Conservation (phyloP, 108 stramenopile genomes). For the Nitzschia putrida region DNA sequence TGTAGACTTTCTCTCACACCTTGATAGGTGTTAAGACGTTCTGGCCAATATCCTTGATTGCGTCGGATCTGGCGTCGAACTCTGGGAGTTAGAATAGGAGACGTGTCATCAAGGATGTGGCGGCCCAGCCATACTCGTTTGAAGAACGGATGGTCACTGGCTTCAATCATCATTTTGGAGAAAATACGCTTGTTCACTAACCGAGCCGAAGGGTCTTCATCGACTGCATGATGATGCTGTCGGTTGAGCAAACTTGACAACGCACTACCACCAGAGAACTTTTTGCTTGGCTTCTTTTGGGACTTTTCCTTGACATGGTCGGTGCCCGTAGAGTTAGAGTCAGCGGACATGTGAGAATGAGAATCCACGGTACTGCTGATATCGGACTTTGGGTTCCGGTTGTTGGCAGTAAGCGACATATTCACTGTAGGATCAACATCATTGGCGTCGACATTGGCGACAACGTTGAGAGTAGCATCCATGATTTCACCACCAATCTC, state of each 20-base stretch:
- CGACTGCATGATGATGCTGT: constrained; percentile 29
- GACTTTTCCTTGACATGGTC: background rate
- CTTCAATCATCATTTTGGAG: constrained; percentile 65
- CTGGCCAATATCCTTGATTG: constrained; percentile 73
- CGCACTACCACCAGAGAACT: background rate
- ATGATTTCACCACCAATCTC: constrained; percentile 70
- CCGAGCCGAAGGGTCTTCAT: constrained; percentile 50
- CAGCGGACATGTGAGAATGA: no score
- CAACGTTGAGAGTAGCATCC: constrained; percentile 70
- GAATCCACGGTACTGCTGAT: no score
- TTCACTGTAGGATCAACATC: constrained; percentile 37
- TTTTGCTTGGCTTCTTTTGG: background rate
- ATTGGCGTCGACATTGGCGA: constrained; percentile 66
- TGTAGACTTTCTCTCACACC: constrained; percentile 56
- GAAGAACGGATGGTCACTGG: constrained; percentile 77
- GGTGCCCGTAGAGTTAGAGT: no score
- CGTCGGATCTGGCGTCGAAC: constrained; percentile 52
- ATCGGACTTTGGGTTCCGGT: background rate
- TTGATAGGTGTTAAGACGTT: constrained; percentile 48
- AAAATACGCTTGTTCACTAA: constrained; percentile 60
- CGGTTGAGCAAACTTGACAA: constrained; percentile 1
- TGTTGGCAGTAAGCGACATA: no score
- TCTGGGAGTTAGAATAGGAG: constrained; percentile 62
- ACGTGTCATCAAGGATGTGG: constrained; percentile 69
- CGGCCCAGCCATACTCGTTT: constrained; percentile 75